Conservation (phyloP, 306 rosid genomes). For the Hippophae tibetana region DNA sequence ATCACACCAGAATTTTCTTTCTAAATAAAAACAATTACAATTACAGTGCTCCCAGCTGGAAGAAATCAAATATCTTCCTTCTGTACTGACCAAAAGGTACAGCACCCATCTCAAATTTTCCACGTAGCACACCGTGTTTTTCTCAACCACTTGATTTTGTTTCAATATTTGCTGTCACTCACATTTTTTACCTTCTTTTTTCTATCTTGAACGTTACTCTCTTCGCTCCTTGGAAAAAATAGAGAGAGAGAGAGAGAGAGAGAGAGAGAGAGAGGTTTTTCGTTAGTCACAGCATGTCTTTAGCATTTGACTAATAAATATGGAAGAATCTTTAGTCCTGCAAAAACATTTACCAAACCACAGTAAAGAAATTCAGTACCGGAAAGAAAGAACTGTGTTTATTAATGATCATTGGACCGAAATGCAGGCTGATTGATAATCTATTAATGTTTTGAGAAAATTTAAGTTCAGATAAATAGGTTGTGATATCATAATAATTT, state of each 20-base stretch:
- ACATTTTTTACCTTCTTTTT: not conserved
- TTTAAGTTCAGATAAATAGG: no score
- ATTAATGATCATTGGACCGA: slow-evolving; percentile 9
- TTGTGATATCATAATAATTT: no score
- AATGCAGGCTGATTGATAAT: not conserved
- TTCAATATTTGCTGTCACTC: not conserved
- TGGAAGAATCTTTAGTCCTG: slow-evolving; percentile 10
- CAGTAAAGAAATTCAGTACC: no score
- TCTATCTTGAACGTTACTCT: slow-evolving; percentile 26
- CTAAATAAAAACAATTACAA: not conserved
- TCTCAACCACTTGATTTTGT: not conserved
- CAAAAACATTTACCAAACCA: not conserved
- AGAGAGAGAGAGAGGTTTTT: no score
- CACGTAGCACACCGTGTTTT: slow-evolving; percentile 5
- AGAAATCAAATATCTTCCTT: not conserved
- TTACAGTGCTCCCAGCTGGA: slow-evolving; percentile 11
- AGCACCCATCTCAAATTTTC: slow-evolving; percentile 5
- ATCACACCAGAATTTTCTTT: no score
- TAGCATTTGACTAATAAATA: slow-evolving; percentile 29
- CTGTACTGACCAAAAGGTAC: slow-evolving; percentile 5
- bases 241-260: no score
- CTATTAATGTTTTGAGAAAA: not conserved
- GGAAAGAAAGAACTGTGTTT: not conserved
- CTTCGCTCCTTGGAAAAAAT: not conserved
- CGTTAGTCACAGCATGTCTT: slow-evolving; percentile 26